Base-by-base conservation (phyloP, 768 basidiomycete species). In the Daedaleopsis nitida region DNA sequence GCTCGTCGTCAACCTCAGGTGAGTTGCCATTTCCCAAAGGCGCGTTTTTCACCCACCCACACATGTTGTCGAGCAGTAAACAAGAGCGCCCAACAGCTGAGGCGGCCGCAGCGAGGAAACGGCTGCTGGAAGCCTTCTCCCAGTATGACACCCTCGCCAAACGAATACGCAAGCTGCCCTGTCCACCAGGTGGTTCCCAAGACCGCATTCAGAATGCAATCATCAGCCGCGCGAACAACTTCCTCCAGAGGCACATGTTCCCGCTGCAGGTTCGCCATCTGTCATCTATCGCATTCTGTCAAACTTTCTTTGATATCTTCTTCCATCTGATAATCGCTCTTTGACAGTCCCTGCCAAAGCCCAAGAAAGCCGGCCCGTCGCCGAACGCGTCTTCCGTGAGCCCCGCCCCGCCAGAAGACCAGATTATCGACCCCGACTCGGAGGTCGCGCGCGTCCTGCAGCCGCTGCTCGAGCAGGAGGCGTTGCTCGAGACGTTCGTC, bases 401-500 rank as follows among this genome's bases (percentile, higher is more conserved):
- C 43, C 62, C 54, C 13, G 58, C 64, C 23, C 58, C 67, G n/a
- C 52, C 66, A 12, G 62, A 70, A 44, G 57, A 59, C 57, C 67
- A 69, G 21, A 57, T 67, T 48, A 76, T 85, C 62, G 88, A 88
- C 66, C 81, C 83, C 1, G 87, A 91, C 64, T 87, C 91, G 2
- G 79, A 85, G 35, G 74, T 92, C 21, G 93, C 94, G 3, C 79
- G 83, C 45, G 76, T 81, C 8, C 76, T 98, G 16, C 95, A 98
- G 66, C 95, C 95, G 2, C 77, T 98, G 13, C 82, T 98, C 16
- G 95, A 98, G 74, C 96, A 98, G 73, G 96, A 99, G 74, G 88
- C 90, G 2, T 81, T 98, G 50, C 81, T 99, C 19, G 92, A 96
- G 74, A 82, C 86, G 1, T 98, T 95, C 69, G 85, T 98, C 9